Base-by-base conservation (phyloP, 495 filamentous ascomycete species). In the Durotheca rogersii region DNA sequence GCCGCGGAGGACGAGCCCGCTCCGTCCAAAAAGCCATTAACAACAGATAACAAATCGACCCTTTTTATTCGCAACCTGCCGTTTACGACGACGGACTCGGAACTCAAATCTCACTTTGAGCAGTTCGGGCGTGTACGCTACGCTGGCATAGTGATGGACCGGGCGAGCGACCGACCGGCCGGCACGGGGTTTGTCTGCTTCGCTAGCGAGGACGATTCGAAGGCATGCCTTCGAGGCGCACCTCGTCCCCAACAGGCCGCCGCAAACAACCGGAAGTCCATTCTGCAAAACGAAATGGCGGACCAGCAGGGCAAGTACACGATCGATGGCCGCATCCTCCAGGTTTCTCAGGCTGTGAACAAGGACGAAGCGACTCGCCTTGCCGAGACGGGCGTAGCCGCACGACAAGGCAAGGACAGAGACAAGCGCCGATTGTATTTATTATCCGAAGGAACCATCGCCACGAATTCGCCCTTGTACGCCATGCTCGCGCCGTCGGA, bases 161-260 rank as follows among this genome's bases (percentile, higher is more conserved):
- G 71, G 18, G 81, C 83, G 17, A 95, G 88, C 2, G 89, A 89
- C 52, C 81, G 87, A 10, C 89, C 93, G 1, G 87, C 86, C 29
- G 93, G 93, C 19, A 96, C 93, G 3, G 93, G 87, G 2, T 99
- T 99, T 62, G 90, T 95, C 12, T 93, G 88, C 68, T 97, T 97
- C 75, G 86, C 83, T 72, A 84, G 88, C 45, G 66, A 69, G 35
- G 81, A 85, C 12, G 87, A 96, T 65, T 85, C 81, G 21, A 74
- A 79, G 39, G 62, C 75, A 16, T 97, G 94, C 68, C 66, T 96
- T 33, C 79, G 80, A 40, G 76, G 74, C 16, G 87, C 89, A 2
- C 93, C 93, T 2, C 78, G 75, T 15, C 67, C 71, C 14, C 66
- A 70, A 12, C 68, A 79, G 6, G 51, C 68, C n/a, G 62, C 67